Percentiles rank a stretch among this genome's conserved stretches.
These are phyloP conservation scores for Biscogniauxia mediterranea DNA, from an alignment of 2,329 filamentous ascomycete genomes.

Conservation along the genomic window DNA sequence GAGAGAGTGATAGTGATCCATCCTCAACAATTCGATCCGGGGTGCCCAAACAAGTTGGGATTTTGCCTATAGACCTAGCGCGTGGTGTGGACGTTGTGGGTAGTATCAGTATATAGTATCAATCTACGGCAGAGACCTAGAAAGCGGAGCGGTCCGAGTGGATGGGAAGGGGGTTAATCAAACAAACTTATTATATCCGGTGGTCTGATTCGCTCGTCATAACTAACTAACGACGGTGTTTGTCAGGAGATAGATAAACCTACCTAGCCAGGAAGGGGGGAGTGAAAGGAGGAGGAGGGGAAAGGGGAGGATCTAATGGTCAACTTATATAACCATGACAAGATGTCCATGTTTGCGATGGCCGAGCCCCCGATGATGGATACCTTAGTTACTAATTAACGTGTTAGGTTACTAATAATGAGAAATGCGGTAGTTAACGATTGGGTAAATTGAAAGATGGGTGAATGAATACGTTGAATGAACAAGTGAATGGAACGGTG, in stretches of 20 bases:
- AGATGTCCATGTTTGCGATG: not conserved
- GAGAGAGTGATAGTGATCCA: too few relatives aligned
- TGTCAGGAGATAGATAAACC: not conserved
- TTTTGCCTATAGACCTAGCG: too few relatives aligned
- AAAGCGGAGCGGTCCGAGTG: not conserved
- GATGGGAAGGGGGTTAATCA: not conserved
- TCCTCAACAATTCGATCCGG: too few relatives aligned
- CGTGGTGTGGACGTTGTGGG: too few relatives aligned
- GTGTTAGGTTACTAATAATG: too few relatives aligned
- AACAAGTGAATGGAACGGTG: not conserved
- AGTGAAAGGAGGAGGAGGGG: not conserved
- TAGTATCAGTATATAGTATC: too few relatives aligned
- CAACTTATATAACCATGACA: not conserved
- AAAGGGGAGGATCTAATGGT: not conserved
- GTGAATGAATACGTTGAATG: not conserved
- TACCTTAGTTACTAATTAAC: too few relatives aligned
- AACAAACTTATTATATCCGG: not conserved
- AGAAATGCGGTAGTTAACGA: too few relatives aligned
- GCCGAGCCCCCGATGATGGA: too few relatives aligned
- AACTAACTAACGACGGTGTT: not conserved
- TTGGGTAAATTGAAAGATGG: not conserved
- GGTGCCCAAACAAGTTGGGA: too few relatives aligned
- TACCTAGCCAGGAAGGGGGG: not conserved
- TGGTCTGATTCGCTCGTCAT: not conserved
- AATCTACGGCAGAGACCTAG: too few relatives aligned